Evolutionary conservation across 2,329 filamentous ascomycete species (phyloP).

Genomic region (Karstenula rhodostoma): DNA sequence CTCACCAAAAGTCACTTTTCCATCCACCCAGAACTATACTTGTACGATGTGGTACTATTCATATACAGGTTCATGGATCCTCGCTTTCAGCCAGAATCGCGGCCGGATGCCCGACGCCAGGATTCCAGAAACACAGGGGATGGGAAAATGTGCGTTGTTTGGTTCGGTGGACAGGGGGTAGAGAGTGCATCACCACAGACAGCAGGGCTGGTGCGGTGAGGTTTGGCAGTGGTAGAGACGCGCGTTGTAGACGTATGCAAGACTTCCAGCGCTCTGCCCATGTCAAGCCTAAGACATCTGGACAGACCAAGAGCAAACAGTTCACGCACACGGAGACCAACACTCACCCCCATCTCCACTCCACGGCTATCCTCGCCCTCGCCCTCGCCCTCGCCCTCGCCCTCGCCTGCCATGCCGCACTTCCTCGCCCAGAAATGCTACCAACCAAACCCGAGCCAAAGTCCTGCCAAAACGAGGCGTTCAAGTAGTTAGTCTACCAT

Average conservation of each 20-base stretch:
- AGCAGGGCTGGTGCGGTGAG: not conserved
- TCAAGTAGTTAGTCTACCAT: not conserved
- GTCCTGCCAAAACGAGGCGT: not conserved
- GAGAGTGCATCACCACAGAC: not conserved
- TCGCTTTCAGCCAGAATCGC: constrained; percentile 11
- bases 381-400: too few relatives aligned
- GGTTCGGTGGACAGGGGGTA: too few relatives aligned
- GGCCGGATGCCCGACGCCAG: not conserved
- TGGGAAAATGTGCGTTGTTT: not conserved
- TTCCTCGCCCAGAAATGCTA: too few relatives aligned
- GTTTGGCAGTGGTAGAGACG: not conserved
- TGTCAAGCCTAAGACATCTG: not conserved
- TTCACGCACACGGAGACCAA: not conserved
- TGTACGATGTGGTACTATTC: constrained; percentile 3
- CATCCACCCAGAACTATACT: not conserved
- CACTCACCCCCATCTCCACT: not conserved
- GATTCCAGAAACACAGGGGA: not conserved
- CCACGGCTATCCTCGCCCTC: too few relatives aligned
- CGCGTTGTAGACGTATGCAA: not conserved
- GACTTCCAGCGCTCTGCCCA: not conserved
- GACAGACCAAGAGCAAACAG: not conserved
- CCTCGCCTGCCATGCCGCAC: too few relatives aligned
- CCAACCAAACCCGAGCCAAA: not conserved
- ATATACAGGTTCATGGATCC: constrained; percentile 13
- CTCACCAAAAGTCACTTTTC: too few relatives aligned